phyloP scores from a whole-genome alignment of 768 basidiomycete genomes.

The Rhodocollybia butyracea region DNA sequence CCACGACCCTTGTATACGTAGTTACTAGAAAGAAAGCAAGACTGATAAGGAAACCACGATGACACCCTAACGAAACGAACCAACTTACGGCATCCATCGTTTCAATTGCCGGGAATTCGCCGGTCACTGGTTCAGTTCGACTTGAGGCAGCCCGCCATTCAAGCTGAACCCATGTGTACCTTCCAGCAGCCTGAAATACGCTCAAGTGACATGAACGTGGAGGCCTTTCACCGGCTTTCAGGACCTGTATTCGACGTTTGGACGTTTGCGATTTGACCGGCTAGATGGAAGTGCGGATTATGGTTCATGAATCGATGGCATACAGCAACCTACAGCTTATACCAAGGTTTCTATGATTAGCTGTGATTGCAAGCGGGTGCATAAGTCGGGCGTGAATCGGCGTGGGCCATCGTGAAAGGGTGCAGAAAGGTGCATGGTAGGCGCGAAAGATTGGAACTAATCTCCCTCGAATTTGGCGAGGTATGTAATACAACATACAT shows the following conservation, averaged over 20 bases:
- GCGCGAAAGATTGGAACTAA: neutral
- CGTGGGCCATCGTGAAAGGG: neutral
- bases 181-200: neutral
- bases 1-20: constrained; percentile 4
- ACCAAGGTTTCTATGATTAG: neutral
- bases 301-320: neutral
- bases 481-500: neutral
- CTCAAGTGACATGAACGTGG: constrained; percentile 6
- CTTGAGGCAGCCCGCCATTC: constrained; percentile 5
- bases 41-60: constrained; percentile 7
- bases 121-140: constrained; percentile 4
- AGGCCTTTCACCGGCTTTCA: neutral
- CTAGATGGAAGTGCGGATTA: constrained; percentile 4
- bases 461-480: neutral
- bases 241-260: neutral
- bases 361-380: neutral
- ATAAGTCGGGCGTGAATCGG: neutral
- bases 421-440: neutral
- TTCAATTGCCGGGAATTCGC: neutral
- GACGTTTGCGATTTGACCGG: constrained; percentile 6
- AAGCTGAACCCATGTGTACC: neutral
- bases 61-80: constrained; percentile 4
- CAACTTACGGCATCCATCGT: constrained; percentile 5
- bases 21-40: constrained; percentile 6
- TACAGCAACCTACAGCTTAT: neutral